Evolutionary conservation across 495 filamentous ascomycete genomes (phyloP).

Genomic region (Hyaloscypha hepaticicola): DNA sequence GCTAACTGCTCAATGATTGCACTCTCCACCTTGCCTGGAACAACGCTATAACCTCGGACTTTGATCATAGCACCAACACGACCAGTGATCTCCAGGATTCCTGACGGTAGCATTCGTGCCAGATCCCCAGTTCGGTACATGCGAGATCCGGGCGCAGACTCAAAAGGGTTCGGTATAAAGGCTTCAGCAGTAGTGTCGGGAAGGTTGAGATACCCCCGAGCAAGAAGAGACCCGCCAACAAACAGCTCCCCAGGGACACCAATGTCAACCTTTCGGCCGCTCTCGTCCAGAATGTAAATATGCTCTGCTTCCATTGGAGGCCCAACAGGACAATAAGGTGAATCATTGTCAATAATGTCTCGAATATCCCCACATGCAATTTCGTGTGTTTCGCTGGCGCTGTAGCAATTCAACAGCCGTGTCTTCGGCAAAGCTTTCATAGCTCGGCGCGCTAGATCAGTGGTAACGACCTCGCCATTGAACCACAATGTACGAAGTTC

Average conservation of each 20-base stretch:
- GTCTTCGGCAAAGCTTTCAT: constrained; percentile 60
- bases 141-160: constrained; percentile 39
- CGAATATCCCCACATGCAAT: constrained; percentile 68
- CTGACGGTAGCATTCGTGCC: constrained; percentile 60
- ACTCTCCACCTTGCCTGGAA: constrained; percentile 64
- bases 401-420: constrained; percentile 68
- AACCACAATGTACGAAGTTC: constrained; percentile 63
- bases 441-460: constrained; percentile 60
- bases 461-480: constrained; percentile 70
- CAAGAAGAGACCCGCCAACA: constrained; percentile 66
- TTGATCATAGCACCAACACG: constrained; percentile 70
- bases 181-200: constrained; percentile 64
- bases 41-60: constrained; percentile 63
- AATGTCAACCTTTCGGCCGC: constrained; percentile 45
- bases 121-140: constrained; percentile 74
- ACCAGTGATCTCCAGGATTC: constrained; percentile 68
- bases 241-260: constrained; percentile 60
- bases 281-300: constrained; percentile 61
- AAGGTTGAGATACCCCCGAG: constrained; percentile 70
- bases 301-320: constrained; percentile 56
- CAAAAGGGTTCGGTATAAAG: constrained; percentile 55
- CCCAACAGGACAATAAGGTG: constrained; percentile 57
- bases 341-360: constrained; percentile 53
- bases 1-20: constrained; percentile 59
- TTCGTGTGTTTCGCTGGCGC: constrained; percentile 71